Evolutionary conservation across 2,329 filamentous ascomycete genomes (phyloP).

Genomic region (Ophiostoma montium): DNA sequence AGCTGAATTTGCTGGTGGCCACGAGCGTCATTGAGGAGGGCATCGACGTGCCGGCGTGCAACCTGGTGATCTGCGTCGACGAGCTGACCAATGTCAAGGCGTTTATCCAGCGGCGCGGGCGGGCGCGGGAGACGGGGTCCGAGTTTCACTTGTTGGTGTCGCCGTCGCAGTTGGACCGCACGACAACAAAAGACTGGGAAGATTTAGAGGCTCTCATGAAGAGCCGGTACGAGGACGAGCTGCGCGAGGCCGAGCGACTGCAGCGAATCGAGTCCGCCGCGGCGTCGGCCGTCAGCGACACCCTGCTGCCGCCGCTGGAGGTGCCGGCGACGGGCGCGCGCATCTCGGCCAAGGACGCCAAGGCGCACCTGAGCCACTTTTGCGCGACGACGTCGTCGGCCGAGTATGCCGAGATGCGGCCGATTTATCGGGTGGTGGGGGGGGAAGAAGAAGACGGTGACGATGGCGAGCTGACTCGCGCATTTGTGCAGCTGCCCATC

Average conservation of each 20-base stretch:
- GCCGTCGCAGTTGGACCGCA: background rate
- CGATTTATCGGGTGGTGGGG: conserved; percentile 38
- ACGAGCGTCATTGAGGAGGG: conserved; percentile 55
- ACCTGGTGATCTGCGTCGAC: conserved; percentile 46
- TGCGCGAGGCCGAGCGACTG: conserved; percentile 33
- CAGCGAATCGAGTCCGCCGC: conserved; percentile 33
- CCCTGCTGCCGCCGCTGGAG: conserved; percentile 10
- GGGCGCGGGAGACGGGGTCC: conserved; percentile 37
- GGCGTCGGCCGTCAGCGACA: conserved; percentile 23
- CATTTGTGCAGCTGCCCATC: conserved; percentile 56
- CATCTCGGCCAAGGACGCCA: conserved; percentile 59
- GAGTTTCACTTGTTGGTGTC: conserved; percentile 33
- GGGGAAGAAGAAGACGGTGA: background rate
- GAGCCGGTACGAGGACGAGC: conserved; percentile 49
- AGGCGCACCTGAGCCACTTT: conserved; percentile 69
- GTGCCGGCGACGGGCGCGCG: conserved; percentile 38
- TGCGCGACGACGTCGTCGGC: conserved; percentile 46
- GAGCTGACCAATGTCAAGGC: conserved; percentile 38
- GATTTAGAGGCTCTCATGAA: conserved; percentile 61
- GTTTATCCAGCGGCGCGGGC: conserved; percentile 43
- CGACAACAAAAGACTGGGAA: conserved; percentile 39
- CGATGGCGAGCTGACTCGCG: conserved; percentile 25
- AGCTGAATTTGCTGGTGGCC: conserved; percentile 43
- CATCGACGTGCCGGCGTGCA: conserved; percentile 51
- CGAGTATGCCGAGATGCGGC: conserved; percentile 48